Conservation (phyloP, 306 rosid species). For the Acacia confusa region DNA sequence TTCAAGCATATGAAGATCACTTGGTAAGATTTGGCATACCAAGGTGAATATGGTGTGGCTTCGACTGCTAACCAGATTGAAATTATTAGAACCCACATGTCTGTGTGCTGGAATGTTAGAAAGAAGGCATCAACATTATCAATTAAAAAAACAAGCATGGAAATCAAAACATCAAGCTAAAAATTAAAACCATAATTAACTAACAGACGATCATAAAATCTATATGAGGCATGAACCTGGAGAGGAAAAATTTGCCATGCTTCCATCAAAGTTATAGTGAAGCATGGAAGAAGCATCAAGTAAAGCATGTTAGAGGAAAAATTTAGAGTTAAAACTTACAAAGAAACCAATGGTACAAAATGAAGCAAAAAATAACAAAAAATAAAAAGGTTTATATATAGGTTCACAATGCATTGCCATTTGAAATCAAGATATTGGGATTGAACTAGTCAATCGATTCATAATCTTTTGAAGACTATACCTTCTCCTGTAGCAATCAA, state of each 20-base stretch:
- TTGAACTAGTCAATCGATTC: too few species aligned
- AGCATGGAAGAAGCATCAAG: conserved; percentile 11
- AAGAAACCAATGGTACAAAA: conserved; percentile 27
- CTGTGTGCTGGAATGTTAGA: conserved; percentile 70
- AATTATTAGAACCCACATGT: conserved; percentile 89
- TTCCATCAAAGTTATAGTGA: neutral
- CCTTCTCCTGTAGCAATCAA: conserved; percentile 94
- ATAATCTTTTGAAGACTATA: too few species aligned
- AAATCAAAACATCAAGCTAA: conserved; percentile 9
- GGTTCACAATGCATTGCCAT: too few species aligned
- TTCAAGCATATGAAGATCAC: conserved; percentile 25
- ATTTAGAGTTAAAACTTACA: neutral
- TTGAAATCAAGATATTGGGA: too few species aligned
- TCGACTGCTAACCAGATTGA: conserved; percentile 88
- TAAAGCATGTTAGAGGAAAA: conserved; percentile 16
- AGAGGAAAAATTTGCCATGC: conserved; percentile 10
- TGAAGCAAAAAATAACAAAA: conserved; percentile 5
- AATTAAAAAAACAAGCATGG: conserved; percentile 21
- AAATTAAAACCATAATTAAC: conserved; percentile 9
- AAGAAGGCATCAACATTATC: conserved; percentile 29
- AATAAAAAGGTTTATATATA: neutral
- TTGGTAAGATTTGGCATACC: conserved; percentile 47
- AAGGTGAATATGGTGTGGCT: conserved; percentile 89
- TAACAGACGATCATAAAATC: conserved; percentile 6
- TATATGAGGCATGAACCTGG: conserved; percentile 6